A percentile compares a stretch with the other conserved stretches of the same genome.
phyloP scores from a whole-genome alignment of 169 alveolate genomes.

The Fabrea salina region DNA sequence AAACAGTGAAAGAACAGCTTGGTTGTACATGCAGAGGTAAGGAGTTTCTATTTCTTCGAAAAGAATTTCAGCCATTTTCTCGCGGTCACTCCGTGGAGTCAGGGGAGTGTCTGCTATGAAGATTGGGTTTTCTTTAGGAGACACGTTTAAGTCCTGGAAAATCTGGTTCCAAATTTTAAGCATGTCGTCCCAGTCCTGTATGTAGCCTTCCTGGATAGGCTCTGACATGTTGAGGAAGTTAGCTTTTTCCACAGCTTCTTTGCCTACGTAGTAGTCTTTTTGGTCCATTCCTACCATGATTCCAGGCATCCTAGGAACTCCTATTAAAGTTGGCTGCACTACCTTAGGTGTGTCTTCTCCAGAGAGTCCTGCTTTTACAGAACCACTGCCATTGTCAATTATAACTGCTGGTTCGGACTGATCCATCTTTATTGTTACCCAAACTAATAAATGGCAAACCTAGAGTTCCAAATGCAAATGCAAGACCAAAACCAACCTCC shows the following conservation, averaged over 20 bases:
- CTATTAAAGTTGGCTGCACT: constrained; percentile 72
- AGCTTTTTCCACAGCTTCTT: constrained; percentile 65
- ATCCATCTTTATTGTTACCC: neutral
- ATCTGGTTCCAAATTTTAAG: constrained; percentile 84
- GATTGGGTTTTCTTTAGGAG: constrained; percentile 78
- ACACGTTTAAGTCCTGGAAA: constrained; percentile 76
- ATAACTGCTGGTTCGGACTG: constrained; percentile 45
- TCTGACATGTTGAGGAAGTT: constrained; percentile 70
- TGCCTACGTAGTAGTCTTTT: constrained; percentile 78
- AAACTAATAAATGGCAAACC: neutral
- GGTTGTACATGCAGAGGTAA: constrained; percentile 81
- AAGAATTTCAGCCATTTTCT: constrained; percentile 84
- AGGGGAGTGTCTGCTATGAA: constrained; percentile 91
- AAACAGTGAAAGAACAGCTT: constrained; percentile 89
- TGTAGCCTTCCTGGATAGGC: constrained; percentile 86
- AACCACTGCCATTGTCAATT: constrained; percentile 77
- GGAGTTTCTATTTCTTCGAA: constrained; percentile 91
- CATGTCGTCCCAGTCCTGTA: constrained; percentile 87
- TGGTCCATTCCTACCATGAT: constrained; percentile 75
- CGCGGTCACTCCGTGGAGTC: constrained; percentile 88
- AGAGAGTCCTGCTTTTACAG: constrained; percentile 81
- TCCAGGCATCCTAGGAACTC: constrained; percentile 80
- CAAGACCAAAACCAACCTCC: neutral
- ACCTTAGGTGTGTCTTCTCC: constrained; percentile 81
- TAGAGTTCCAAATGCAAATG: neutral